These are phyloP conservation scores for Pseudocercospora vitis DNA, from an alignment of 2,329 filamentous ascomycete genomes.

Conservation along the genomic window DNA sequence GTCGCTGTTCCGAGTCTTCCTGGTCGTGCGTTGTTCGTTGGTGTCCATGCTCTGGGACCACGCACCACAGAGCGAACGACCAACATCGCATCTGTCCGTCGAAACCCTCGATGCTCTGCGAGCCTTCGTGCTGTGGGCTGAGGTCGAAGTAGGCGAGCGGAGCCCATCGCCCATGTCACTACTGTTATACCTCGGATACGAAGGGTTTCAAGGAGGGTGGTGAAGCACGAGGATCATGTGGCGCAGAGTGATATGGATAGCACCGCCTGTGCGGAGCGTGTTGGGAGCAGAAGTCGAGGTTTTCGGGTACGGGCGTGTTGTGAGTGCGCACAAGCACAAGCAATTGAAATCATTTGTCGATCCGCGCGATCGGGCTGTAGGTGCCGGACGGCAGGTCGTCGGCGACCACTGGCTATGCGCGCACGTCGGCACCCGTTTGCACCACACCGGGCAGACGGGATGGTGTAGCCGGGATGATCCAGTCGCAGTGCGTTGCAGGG, in stretches of 20 bases:
- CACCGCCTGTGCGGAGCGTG: not conserved
- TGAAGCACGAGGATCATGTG: conserved; percentile 3
- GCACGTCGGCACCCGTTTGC: conserved; percentile 23
- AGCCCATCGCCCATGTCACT: not conserved
- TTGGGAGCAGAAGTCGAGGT: not conserved
- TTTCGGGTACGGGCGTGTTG: conserved; percentile 14
- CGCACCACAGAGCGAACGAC: not conserved
- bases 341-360: conserved; percentile 15
- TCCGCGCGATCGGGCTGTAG: conserved; percentile 16
- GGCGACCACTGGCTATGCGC: conserved; percentile 7
- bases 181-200: conserved; percentile 4
- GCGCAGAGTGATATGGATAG: not conserved
- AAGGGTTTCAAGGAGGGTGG: too few relatives aligned
- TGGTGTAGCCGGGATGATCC: conserved; percentile 21
- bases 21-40: too few relatives aligned
- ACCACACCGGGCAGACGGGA: conserved; percentile 18
- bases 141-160: not conserved
- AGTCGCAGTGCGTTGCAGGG: conserved; percentile 14
- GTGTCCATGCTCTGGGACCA: not conserved
- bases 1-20: not conserved
- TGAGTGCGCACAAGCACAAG: conserved; percentile 17
- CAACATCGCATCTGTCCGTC: not conserved
- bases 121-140: not conserved
- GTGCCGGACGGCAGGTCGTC: conserved; percentile 13
- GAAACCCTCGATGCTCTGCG: not conserved